Conservation (phyloP, 1,139 yeast species). For the Magnusiomyces suaveolens region DNA sequence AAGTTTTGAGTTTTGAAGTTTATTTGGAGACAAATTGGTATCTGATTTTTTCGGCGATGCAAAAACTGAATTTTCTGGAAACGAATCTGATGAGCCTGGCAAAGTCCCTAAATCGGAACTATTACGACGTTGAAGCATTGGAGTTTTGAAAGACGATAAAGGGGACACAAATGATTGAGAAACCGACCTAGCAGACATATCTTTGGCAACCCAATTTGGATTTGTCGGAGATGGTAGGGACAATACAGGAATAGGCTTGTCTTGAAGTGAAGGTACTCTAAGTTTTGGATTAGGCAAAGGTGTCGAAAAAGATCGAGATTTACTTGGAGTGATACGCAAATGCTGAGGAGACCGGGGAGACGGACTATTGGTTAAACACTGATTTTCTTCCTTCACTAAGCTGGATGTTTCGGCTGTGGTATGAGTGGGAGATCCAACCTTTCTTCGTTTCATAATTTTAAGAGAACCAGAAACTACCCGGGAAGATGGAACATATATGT, state of each 20-base stretch:
- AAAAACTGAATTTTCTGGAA: neutral
- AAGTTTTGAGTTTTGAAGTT: neutral
- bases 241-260: constrained; percentile 26
- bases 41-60: neutral
- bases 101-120: neutral
- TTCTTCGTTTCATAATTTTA: constrained; percentile 23
- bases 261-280: constrained; percentile 27
- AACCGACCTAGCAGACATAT: neutral
- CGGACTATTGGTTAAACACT: constrained; percentile 9
- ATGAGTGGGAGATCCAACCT: constrained; percentile 18
- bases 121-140: neutral
- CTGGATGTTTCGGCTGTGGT: neutral
- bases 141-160: constrained; percentile 1
- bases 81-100: neutral
- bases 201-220: neutral
- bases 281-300: constrained; percentile 17
- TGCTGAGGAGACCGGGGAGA: constrained; percentile 6
- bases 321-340: constrained; percentile 21
- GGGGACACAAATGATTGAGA: neutral
- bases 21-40: neutral
- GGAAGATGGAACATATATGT: constrained; percentile 19
- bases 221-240: constrained; percentile 23
- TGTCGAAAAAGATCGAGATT: constrained; percentile 23
- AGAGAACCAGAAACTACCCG: constrained; percentile 21
- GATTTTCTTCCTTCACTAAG: constrained; percentile 10